Evolutionary conservation across 305 asterid species (phyloP).

Genomic region (Nicotiana rustica): DNA sequence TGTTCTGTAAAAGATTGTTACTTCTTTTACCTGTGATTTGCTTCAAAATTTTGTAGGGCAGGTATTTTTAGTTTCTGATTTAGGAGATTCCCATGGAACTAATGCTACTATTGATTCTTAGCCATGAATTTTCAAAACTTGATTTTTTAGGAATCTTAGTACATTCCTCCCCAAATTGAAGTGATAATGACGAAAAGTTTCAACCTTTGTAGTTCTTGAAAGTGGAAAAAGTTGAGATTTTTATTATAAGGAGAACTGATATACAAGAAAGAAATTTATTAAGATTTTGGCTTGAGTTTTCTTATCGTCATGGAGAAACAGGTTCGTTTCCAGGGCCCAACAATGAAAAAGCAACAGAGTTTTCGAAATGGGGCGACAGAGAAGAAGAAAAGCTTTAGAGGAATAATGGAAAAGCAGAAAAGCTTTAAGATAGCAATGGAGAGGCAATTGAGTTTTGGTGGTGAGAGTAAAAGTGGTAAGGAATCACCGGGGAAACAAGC

Average conservation of each 20-base stretch:
- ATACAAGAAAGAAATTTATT: conserved; percentile 31
- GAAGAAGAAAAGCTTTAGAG: conserved; percentile 84
- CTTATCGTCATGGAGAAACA: conserved; percentile 64
- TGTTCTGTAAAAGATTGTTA: no score
- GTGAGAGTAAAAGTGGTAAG: conserved; percentile 73
- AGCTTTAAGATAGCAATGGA: conserved; percentile 93
- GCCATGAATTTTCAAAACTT: background rate
- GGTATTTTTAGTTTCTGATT: background rate
- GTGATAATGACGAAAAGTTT: background rate
- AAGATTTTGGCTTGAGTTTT: background rate
- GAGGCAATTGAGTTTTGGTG: conserved; percentile 86
- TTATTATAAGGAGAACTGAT: background rate
- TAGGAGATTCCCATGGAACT: background rate
- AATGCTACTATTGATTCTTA: conserved; percentile 27
- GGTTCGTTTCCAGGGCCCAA: conserved; percentile 53
- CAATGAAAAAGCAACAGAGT: conserved; percentile 73
- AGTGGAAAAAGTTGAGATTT: conserved; percentile 15
- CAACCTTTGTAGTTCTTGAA: no score
- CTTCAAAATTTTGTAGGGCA: background rate
- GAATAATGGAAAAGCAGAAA: conserved; percentile 85
- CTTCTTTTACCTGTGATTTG: background rate
- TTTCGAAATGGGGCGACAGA: conserved; percentile 58
- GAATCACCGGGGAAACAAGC: conserved; percentile 82
- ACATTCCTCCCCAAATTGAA: conserved; percentile 24
- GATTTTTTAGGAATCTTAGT: background rate